Base-by-base conservation (phyloP, 768 basidiomycete genomes). In the Paxillus involutus region DNA sequence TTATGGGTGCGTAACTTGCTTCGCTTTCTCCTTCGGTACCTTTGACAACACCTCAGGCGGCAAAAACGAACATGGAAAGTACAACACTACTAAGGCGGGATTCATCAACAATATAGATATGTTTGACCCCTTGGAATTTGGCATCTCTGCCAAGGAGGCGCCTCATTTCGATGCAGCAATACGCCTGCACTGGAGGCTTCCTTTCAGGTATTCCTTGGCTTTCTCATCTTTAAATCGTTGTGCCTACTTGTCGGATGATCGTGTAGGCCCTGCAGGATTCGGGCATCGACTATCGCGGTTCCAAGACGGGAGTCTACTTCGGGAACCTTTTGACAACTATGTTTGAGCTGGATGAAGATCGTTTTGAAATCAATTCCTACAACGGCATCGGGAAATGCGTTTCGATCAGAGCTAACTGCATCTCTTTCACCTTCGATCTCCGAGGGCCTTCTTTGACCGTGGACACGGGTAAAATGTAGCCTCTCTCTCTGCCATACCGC, bases 391-490 rank as follows among this genome's bases (percentile, higher is more conserved):
- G 57, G 14, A 58, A 55, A 48, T 55, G 53, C 39, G 49, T 58
- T 51, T 54, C 57, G 10, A 48, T 58, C 24, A 40, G 51, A 33
- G 51, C 51, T 1, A 64, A 67, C 50, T 47, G 61, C 26, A 51
- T 64, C 12, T 58, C 57, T n/a, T 68, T 58, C 53, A 48, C 54
- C 19, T 52, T 65, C 14, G 63, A 69, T 47, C 54, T 70, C 3
- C 62, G 55, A 19, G 77, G 77, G 14, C 79, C 78, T 12, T 80
- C 79, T 14, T 46, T 80, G 21, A 73, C 77, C 3, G 51, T 72
- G 0, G 77, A 80, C 54, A 52, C 40, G 6, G 40, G 51, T 44
- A 52, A 30, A 30, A 11, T 12, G 10, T n/a, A 10, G 30, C n/a
- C n/a, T 14, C 21, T 16, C 16, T 6, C 24, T 16, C 1, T 21